phyloP scores from a whole-genome alignment of 140 eudicot genomes.

The Ambrosia hybrid region DNA sequence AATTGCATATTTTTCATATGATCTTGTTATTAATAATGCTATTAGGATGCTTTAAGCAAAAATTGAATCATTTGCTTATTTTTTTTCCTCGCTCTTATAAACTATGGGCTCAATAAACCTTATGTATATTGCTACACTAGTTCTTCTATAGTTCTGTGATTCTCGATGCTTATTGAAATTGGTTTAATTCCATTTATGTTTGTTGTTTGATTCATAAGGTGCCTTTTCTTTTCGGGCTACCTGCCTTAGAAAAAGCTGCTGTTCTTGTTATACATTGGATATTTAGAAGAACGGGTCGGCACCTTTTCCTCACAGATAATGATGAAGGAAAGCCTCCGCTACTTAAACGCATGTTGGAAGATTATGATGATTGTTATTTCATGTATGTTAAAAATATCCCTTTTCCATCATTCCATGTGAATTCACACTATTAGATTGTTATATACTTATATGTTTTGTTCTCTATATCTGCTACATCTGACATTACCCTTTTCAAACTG shows the following conservation, averaged over 20 bases:
- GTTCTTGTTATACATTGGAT: slow-evolving; percentile 77
- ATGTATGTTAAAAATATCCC: slow-evolving; percentile 53
- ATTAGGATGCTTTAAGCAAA: not conserved
- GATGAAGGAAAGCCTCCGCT: slow-evolving; percentile 92
- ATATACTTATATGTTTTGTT: not conserved
- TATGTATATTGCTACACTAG: slow-evolving; percentile 3
- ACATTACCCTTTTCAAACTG: slow-evolving; percentile 19
- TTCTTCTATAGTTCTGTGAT: not conserved
- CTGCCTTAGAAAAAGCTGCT: slow-evolving; percentile 84
- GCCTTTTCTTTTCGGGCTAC: slow-evolving; percentile 86
- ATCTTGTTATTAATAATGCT: not conserved
- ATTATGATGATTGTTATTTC: slow-evolving; percentile 58
- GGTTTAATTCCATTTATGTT: slow-evolving; percentile 6
- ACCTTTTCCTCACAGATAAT: slow-evolving; percentile 84
- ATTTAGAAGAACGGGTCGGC: slow-evolving; percentile 91
- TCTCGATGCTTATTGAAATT: slow-evolving; percentile 8
- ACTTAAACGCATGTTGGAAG: slow-evolving; percentile 89
- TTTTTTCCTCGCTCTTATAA: not conserved
- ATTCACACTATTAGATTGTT: not conserved
- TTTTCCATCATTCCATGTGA: slow-evolving; percentile 9
- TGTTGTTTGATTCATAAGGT: slow-evolving; percentile 50
- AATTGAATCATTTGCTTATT: not conserved
- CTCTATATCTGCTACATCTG: slow-evolving; percentile 11
- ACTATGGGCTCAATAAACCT: not conserved
- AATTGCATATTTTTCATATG: not conserved